Evolutionary conservation across 176 grass and related monocot genomes (phyloP).

Genomic region (Lolium perenne): DNA sequence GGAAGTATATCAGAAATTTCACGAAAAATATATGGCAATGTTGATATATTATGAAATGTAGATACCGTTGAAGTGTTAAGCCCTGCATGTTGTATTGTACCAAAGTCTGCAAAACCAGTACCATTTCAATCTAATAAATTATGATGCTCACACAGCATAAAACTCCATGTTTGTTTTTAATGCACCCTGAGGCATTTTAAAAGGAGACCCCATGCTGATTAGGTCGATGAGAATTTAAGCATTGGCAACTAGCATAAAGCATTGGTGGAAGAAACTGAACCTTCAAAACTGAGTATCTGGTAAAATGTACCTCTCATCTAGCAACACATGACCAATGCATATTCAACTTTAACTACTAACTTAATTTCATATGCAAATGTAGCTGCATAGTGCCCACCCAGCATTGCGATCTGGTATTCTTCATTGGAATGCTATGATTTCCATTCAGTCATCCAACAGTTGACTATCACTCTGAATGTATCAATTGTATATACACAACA

Average conservation of each 20-base stretch:
- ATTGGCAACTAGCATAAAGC: not conserved
- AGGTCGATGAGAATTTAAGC: not conserved
- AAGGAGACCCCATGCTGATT: not conserved
- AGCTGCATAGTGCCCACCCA: not conserved
- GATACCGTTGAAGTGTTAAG: not conserved
- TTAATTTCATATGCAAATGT: not conserved
- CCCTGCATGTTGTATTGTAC: not conserved
- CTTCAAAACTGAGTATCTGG: not conserved
- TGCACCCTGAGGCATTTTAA: not conserved
- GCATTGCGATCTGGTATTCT: slow-evolving; percentile 14
- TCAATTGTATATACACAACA: not conserved
- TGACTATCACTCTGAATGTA: not conserved
- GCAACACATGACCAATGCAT: slow-evolving; percentile 21
- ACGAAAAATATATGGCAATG: not conserved
- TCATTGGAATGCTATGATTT: not conserved
- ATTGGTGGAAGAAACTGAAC: not conserved
- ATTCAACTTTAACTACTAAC: not conserved
- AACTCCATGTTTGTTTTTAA: not conserved
- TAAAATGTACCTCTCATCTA: slow-evolving; percentile 13
- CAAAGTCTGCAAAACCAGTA: not conserved
- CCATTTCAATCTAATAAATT: not conserved
- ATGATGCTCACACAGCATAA: not conserved
- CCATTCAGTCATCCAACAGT: not conserved
- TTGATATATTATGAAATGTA: not conserved
- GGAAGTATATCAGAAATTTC: not conserved